Base-by-base conservation (phyloP, 176 grass and related monocot genomes). In the Ensete ventricosum region DNA sequence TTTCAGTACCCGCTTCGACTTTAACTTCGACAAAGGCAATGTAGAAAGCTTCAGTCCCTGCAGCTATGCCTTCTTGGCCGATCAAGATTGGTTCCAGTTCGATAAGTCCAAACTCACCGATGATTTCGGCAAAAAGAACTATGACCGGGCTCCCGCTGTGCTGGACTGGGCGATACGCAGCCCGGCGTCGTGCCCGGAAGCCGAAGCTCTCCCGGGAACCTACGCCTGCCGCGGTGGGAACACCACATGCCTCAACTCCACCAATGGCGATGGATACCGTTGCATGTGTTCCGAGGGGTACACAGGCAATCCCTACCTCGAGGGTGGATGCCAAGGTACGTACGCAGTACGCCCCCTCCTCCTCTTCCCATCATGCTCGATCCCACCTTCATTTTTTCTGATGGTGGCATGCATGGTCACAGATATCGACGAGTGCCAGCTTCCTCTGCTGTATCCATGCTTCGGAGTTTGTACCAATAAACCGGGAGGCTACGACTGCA, bases 221-320 rank as follows among this genome's bases (percentile, higher is more conserved):
- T 86, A 82, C 23, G 81, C 84, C 14, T 90, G 88, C 43, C n/a
- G 55, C 9, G 83, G 81, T 64, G 9, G 65, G 72, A 89, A 86
- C 51, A 86, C 83, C 43, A 54, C 73, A 7, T 88, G 83, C 66
- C 20, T 53, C 55, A 16, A 0, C 9, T 64, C 83, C 64, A 83
- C 2, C 17, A 81, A 73, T 25, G 84, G 78, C 2, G 60, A 10
- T 51, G 87, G 87, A 1, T 86, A 89, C 52, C 1, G 81, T 2
- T 86, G 83, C 69, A 80, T 70, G 21, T 89, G 87, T 26, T 78
- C 68, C 4, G 0, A 53, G 53, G 87, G 83, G 3, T 89, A 89
- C 9, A 17, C 77, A 2, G 1, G 74, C 20, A 76, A 76, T 34
- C 74, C 74, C 2, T 76, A 76, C 64, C 43, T 64, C 6, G 1